Evolutionary conservation across 176 grass and related monocot species (phyloP), one percentile per base, ranked within the genome.

Genomic region (Phragmites australis): DNA sequence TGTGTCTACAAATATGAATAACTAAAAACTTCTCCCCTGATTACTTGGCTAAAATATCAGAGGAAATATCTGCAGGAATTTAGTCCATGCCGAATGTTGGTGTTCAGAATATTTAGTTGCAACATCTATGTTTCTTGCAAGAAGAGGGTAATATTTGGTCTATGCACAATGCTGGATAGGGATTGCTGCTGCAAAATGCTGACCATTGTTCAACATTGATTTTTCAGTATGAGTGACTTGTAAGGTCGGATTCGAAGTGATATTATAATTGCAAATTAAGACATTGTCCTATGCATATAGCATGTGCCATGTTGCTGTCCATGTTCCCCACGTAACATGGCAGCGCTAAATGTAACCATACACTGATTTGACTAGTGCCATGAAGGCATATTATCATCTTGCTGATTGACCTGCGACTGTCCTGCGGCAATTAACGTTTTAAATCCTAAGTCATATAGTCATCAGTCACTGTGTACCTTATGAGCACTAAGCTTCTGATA

Each of bases 191-290:
- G 27, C 8, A 76, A 25, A 57, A 46, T 25, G 3, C 64, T 47
- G 26, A 61, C 75, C 41, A 47, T 55, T 8, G 13, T 81, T 42
- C 49, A 48, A 1, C 46, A 56, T 52, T 53, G 31, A 70, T 46
- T 81, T 85, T 61, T 72, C 15, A 66, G 43, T 84, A 45, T 69
- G 41, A 63, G 39, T 62, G 27, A 31, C 43, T 29, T 41, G 77
- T 80, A 66, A 16, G 31, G 47, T 80, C 31, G 21, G 21, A 19
- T 39, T 66, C 39, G 30, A 79, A 37, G 16, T 41, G 40, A 67
- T 31, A 67, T 79, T 13, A 79, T 53, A 41, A 66, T 26, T 63
- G 21, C 62, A 89, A 18, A 48, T 53, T 43, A 79, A 60, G 69
- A 80, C 75, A 84, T 50, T 81, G 31, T 15, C 71, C 68, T 50